Base-by-base conservation (phyloP, 345 rosid species). In the Populus pruinosa region DNA sequence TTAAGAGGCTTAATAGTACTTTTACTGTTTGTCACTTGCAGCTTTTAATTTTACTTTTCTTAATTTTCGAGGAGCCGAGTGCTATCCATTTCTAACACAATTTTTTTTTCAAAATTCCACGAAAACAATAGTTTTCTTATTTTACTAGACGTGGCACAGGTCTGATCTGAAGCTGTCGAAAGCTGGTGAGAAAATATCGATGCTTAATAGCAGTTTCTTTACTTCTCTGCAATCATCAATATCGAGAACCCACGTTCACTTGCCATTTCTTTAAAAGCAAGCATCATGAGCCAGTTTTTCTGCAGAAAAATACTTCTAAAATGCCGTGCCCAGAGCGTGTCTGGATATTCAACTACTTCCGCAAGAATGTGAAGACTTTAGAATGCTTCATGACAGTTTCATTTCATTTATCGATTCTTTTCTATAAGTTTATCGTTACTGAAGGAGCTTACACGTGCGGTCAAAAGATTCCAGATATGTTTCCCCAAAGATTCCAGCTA, bases 401-500 rank as follows among this genome's bases (percentile, higher is more conserved):
- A 16, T 23, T 74, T 78, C 70, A 65, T 39, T 74, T 21, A 8
- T 55, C 33, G 64, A 7, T 50, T 41, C 59, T 16, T 29, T 64
- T 62, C 18, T 67, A 74, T 38, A 67, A 17, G 35, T 66, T 53
- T 65, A 61, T 35, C 31, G 50, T 74, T 59, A 61, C 72, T 41
- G 35, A 67, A 67, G 73, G 47, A 33, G 71, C 29, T 65, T 71
- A 36, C 82, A 82, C 70, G 78, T 78, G 83, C 77, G 8, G 78
- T 72, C 79, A 53, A 41, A 69, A 47, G 78, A 80, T 82, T 83
- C 79, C 85, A 70, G 70, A 71, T 80, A 72, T 53, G 72, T 74
- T 78, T 81, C 77, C 76, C 25, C 8, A 68, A n/a, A 35, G 76
- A 65, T 74, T 68, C 79, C 88, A 79, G 81, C 77, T 80, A 76